Conservation (phyloP, 768 basidiomycete species). For the Pleurotus cornucopiae region DNA sequence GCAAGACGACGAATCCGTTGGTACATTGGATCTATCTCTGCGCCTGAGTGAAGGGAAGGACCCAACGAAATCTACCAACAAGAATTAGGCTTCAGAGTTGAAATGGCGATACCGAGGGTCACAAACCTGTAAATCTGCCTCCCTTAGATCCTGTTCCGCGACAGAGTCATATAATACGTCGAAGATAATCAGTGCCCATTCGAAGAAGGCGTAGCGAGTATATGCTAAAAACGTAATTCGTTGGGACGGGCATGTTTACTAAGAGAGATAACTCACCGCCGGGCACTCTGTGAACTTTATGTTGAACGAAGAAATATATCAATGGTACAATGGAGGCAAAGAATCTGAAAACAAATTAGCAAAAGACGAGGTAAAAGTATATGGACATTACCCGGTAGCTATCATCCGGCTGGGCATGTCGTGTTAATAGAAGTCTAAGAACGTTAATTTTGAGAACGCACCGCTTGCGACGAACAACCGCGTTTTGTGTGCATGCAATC, state of each 20-base stretch:
- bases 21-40: constrained; percentile 36
- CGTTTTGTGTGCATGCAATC: constrained; percentile 45
- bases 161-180: constrained; percentile 74
- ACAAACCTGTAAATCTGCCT: constrained; percentile 49
- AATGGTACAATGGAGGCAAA: constrained; percentile 67
- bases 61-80: constrained; percentile 15
- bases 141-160: constrained; percentile 54
- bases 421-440: constrained; percentile 7
- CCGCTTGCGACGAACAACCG: constrained; percentile 47
- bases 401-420: constrained; percentile 41
- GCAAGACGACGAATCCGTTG: constrained; percentile 38
- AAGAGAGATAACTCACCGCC: constrained; percentile 51
- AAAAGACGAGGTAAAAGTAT: not conserved
- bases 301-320: constrained; percentile 81
- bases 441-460: constrained; percentile 19
- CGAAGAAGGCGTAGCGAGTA: constrained; percentile 80
- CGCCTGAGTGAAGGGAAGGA: constrained; percentile 10
- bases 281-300: constrained; percentile 74
- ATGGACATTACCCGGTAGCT: constrained; percentile 40
- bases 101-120: not conserved
- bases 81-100: not conserved
- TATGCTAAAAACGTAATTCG: constrained; percentile 53
- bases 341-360: constrained; percentile 43
- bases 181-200: constrained; percentile 78
- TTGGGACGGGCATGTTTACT: not conserved